Evolutionary conservation across 805 yeast genomes (phyloP).

Genomic region (Kuraishia ogatae): DNA sequence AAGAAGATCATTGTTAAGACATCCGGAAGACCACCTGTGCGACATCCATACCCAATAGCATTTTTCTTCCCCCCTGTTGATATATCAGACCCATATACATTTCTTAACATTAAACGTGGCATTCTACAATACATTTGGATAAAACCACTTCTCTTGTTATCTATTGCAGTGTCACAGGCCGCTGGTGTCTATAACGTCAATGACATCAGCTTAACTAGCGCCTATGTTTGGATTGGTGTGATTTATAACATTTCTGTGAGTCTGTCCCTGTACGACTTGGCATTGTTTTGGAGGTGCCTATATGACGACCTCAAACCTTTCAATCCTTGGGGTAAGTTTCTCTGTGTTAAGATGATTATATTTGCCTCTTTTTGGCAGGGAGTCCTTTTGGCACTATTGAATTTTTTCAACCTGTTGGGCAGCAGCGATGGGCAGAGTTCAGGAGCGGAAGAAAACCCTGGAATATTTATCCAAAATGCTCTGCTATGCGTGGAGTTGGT

Average conservation of each 20-base stretch:
- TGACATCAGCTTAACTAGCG: constrained; percentile 35
- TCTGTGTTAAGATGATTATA: constrained; percentile 87
- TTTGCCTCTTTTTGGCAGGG: constrained; percentile 99
- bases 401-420: constrained; percentile 29
- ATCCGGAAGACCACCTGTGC: constrained; percentile 63
- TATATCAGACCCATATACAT: constrained; percentile 78
- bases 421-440: constrained; percentile 25
- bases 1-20: constrained; percentile 66
- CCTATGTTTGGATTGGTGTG: constrained; percentile 57
- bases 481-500: constrained; percentile 77
- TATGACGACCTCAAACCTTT: constrained; percentile 67
- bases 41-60: constrained; percentile 53
- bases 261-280: constrained; percentile 73
- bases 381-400: constrained; percentile 43
- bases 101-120: constrained; percentile 71
- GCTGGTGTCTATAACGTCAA: constrained; percentile 43
- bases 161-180: constrained; percentile 37
- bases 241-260: constrained; percentile 77
- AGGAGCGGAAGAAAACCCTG: constrained; percentile 22
- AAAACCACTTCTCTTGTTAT: constrained; percentile 71
- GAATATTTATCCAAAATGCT: constrained; percentile 62
- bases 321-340: constrained; percentile 85
- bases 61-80: constrained; percentile 52
- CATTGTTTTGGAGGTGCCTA: constrained; percentile 90
- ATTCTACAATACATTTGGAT: constrained; percentile 93